A percentile compares a stretch with the other conserved stretches of the same genome.
Evolutionary conservation across 257 asterid genomes (phyloP).

Genomic region (Vinca minor): DNA sequence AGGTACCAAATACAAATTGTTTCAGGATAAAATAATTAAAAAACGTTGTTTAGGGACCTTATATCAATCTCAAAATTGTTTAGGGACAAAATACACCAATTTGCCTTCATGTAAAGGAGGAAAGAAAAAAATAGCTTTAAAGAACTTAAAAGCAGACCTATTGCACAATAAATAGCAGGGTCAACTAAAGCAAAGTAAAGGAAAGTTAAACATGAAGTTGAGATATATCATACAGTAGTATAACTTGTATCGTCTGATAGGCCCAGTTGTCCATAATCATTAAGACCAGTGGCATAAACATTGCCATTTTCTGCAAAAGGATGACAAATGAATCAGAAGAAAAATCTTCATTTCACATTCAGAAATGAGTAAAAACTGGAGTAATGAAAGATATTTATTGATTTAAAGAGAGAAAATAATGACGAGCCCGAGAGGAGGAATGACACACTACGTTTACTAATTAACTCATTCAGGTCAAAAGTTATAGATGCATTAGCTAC

Average conservation of each 20-base stretch:
- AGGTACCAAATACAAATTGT: too few relatives aligned
- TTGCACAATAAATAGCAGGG: background rate
- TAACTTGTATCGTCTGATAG: conserved; percentile 49
- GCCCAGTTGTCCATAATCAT: conserved; percentile 94
- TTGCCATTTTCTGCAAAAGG: conserved; percentile 68
- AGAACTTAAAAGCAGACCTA: background rate
- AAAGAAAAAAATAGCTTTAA: background rate
- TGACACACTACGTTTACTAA: background rate
- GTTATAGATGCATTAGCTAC: too few relatives aligned
- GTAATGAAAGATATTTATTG: background rate
- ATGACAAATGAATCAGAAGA: conserved; percentile 22
- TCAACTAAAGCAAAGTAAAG: background rate
- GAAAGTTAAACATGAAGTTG: conserved; percentile 5
- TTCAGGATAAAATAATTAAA: too few relatives aligned
- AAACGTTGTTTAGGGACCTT: too few relatives aligned
- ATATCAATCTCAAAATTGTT: too few relatives aligned
- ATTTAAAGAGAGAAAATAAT: background rate
- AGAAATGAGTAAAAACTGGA: background rate
- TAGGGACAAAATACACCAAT: too few relatives aligned
- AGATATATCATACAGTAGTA: conserved; percentile 55
- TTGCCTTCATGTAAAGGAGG: background rate
- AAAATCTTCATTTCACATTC: conserved; percentile 17
- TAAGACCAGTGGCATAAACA: conserved; percentile 86
- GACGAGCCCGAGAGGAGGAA: background rate
- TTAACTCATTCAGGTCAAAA: background rate